Evolutionary conservation across 1,284 basidiomycete species (phyloP).

Genomic region (Naganishia sp.): DNA sequence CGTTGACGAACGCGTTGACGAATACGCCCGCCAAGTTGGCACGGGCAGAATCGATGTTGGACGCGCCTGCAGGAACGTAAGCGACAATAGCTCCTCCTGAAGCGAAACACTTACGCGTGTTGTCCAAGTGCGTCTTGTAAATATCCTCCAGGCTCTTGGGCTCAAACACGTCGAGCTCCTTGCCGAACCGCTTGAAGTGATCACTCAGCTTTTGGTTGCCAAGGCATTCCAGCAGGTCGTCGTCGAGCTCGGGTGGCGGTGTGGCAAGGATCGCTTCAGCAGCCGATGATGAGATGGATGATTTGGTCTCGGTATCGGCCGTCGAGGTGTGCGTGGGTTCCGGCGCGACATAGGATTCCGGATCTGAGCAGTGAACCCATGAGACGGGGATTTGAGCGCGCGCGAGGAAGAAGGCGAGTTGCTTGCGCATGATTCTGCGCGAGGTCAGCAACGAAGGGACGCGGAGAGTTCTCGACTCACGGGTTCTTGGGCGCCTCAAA

Average conservation of each 20-base stretch:
- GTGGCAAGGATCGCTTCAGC: constrained; percentile 34
- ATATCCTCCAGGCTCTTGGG: constrained; percentile 93
- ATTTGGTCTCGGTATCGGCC: constrained; percentile 49
- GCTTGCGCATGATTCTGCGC: constrained; percentile 84
- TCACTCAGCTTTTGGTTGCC: constrained; percentile 79
- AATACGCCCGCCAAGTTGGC: constrained; percentile 96
- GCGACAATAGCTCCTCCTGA: neutral
- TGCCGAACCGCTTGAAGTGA: constrained; percentile 89
- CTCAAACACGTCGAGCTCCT: constrained; percentile 88
- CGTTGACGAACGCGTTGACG: constrained; percentile 98
- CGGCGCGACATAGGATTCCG: constrained; percentile 44
- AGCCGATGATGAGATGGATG: constrained; percentile 12
- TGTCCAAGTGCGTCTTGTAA: constrained; percentile 95
- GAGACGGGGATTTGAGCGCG: constrained; percentile 88
- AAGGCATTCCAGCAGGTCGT: constrained; percentile 80
- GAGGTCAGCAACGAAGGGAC: neutral
- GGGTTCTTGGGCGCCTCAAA: constrained; percentile 84
- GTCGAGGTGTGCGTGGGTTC: constrained; percentile 55
- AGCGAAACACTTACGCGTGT: constrained; percentile 62
- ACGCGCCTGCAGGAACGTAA: constrained; percentile 37
- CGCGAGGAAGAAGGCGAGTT: constrained; percentile 90
- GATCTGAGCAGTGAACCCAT: constrained; percentile 67
- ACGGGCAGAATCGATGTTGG: constrained; percentile 87
- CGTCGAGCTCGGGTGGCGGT: constrained; percentile 66
- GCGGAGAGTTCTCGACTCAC: constrained; percentile 56